phyloP scores from a whole-genome alignment of 306 rosid species.

The Quercus cerris region DNA sequence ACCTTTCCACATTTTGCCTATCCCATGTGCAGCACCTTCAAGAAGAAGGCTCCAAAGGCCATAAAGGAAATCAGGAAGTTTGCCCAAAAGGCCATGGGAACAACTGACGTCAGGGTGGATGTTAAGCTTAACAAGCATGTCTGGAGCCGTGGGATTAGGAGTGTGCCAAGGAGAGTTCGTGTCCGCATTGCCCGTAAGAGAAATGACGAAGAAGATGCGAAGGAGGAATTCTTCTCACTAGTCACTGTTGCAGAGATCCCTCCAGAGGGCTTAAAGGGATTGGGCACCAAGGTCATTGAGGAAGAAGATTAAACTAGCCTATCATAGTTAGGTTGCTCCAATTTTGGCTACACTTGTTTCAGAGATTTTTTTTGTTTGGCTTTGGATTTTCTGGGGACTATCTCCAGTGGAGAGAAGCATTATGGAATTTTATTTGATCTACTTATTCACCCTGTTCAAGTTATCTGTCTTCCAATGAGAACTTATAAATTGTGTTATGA shows the following conservation, averaged over 20 bases:
- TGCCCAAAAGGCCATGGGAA: conserved; percentile 48
- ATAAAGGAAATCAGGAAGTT: conserved; percentile 48
- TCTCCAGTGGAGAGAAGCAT: neutral
- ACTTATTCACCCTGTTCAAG: neutral
- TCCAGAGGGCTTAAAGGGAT: conserved; percentile 34
- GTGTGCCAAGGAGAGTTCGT: conserved; percentile 43
- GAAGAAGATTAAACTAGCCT: conserved; percentile 37
- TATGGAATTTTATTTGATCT: conserved; percentile 7
- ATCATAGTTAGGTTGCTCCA: conserved; percentile 6
- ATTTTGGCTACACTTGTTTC: conserved; percentile 21
- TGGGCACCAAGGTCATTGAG: conserved; percentile 40
- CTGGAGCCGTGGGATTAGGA: conserved; percentile 46
- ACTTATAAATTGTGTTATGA: neutral
- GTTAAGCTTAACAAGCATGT: conserved; percentile 46
- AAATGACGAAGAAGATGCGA: conserved; percentile 47
- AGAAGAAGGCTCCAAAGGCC: conserved; percentile 53
- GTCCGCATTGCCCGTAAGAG: conserved; percentile 36
- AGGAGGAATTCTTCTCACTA: conserved; percentile 46
- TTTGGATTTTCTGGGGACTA: neutral
- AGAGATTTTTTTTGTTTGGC: neutral
- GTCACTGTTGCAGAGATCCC: conserved; percentile 45
- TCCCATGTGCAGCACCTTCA: conserved; percentile 37
- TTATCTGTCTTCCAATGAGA: neutral
- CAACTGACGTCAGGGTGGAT: conserved; percentile 43
- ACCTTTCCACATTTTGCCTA: neutral